Evolutionary conservation across 345 rosid genomes (phyloP).

Genomic region (Hibiscus syriacus): DNA sequence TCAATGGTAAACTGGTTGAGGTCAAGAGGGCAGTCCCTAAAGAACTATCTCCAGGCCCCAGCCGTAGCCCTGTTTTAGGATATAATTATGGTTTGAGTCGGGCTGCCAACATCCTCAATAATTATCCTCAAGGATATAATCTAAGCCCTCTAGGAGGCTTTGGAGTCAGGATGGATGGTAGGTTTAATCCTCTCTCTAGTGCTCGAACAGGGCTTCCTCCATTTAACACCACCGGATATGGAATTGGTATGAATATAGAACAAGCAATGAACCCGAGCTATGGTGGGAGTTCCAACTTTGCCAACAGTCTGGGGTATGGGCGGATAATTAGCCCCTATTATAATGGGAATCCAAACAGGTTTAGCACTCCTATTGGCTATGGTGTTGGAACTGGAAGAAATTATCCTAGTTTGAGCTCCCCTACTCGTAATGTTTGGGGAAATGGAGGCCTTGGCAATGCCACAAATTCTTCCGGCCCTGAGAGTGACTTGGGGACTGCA

Average conservation of each 20-base stretch:
- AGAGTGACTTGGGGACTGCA: constrained; percentile 41
- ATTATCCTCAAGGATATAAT: constrained; percentile 66
- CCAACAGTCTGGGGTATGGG: constrained; percentile 56
- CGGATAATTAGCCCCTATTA: constrained; percentile 50
- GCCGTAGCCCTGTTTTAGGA: constrained; percentile 63
- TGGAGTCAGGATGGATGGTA: constrained; percentile 61
- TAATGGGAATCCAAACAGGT: constrained; percentile 56
- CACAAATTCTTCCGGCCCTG: constrained; percentile 35
- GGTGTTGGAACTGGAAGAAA: constrained; percentile 41
- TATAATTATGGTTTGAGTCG: constrained; percentile 65
- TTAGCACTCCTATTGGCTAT: constrained; percentile 62
- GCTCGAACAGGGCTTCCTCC: constrained; percentile 60
- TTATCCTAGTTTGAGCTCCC: constrained; percentile 48
- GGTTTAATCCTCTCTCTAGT: constrained; percentile 57
- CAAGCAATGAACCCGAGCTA: constrained; percentile 52
- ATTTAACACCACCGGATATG: constrained; percentile 50
- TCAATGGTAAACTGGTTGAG: constrained; percentile 95
- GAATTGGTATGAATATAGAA: constrained; percentile 66
- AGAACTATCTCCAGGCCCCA: constrained; percentile 63
- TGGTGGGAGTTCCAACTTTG: constrained; percentile 49
- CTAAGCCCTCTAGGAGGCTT: constrained; percentile 44
- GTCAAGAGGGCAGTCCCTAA: constrained; percentile 93
- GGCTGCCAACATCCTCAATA: constrained; percentile 58
- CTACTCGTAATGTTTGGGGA: constrained; percentile 77
- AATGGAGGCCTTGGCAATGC: constrained; percentile 41